These are phyloP conservation scores for Platanus orientalis DNA, from an alignment of 164 flowering plant genomes.

Conservation along the genomic window DNA sequence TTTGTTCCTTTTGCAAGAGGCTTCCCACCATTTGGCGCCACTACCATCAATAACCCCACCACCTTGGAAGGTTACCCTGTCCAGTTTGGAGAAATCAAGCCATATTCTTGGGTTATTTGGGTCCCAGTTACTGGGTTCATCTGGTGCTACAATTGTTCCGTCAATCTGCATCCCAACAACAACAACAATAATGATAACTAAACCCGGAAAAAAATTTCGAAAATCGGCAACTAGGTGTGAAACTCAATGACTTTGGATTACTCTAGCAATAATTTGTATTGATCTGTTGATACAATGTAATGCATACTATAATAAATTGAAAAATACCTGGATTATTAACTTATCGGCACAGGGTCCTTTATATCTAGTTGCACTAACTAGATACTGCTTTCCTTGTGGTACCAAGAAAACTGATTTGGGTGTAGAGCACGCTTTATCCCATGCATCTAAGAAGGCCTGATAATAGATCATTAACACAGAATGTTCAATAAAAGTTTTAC, in stretches of 20 bases:
- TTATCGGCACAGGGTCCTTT: conserved; percentile 72
- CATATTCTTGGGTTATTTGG: conserved; percentile 58
- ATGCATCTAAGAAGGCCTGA: conserved; percentile 75
- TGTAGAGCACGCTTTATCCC: conserved; percentile 68
- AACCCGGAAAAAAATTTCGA: no score
- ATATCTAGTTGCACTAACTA: conserved; percentile 75
- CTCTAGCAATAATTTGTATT: background rate
- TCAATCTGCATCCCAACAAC: conserved; percentile 83
- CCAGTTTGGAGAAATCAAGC: conserved; percentile 71
- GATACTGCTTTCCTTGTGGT: conserved; percentile 58
- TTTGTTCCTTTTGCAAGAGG: conserved; percentile 93
- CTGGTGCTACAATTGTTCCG: conserved; percentile 80
- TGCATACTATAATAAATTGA: background rate
- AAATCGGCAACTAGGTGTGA: no score
- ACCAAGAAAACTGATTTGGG: conserved; percentile 67
- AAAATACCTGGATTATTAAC: conserved; percentile 59
- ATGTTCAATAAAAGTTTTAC: no score
- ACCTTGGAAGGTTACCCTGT: conserved; percentile 69
- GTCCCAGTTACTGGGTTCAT: conserved; percentile 81
- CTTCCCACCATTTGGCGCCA: conserved; percentile 94
- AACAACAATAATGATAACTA: no score
- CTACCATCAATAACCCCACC: conserved; percentile 85
- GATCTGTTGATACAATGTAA: background rate
- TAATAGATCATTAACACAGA: background rate
- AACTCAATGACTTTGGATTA: no score